These are phyloP conservation scores for Flaveria brownii DNA, from an alignment of 129 eudicot genomes.

Conservation along the genomic window DNA sequence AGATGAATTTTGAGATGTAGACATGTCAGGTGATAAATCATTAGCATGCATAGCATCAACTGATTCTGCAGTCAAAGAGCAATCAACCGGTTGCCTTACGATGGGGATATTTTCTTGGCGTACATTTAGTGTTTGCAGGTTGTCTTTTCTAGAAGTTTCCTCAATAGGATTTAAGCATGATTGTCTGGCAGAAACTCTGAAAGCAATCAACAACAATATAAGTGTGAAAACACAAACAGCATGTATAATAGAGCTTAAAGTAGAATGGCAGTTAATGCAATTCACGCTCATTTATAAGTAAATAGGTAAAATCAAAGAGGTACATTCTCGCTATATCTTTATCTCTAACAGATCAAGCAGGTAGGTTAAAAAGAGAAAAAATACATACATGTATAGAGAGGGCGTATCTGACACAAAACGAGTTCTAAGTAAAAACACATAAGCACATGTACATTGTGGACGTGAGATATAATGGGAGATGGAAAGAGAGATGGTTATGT, in stretches of 20 bases:
- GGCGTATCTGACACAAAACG: not conserved
- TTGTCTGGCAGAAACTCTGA: constrained; percentile 50
- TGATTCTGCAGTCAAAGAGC: constrained; percentile 32
- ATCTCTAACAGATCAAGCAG: not conserved
- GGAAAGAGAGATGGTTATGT: not conserved
- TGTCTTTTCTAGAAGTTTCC: constrained; percentile 41
- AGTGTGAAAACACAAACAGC: not conserved
- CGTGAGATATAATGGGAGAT: not conserved
- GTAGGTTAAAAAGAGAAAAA: not conserved
- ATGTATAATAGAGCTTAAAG: not conserved
- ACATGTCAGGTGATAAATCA: constrained; percentile 22
- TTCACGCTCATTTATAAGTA: not conserved
- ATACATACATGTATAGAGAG: not conserved
- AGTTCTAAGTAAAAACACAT: not conserved
- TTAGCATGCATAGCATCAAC: constrained; percentile 25
- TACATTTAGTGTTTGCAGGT: constrained; percentile 22
- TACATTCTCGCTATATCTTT: not conserved
- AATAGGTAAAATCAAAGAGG: not conserved
- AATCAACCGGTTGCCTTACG: constrained; percentile 29
- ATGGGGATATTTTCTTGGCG: constrained; percentile 25
- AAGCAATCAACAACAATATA: not conserved
- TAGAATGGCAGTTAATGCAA: constrained; percentile 1
- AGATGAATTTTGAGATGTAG: constrained; percentile 33
- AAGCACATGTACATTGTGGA: not conserved
- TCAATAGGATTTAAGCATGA: constrained; percentile 51